Evolutionary conservation across 2,329 filamentous ascomycete genomes (phyloP).

Genomic region (Epichloe coenophiala): DNA sequence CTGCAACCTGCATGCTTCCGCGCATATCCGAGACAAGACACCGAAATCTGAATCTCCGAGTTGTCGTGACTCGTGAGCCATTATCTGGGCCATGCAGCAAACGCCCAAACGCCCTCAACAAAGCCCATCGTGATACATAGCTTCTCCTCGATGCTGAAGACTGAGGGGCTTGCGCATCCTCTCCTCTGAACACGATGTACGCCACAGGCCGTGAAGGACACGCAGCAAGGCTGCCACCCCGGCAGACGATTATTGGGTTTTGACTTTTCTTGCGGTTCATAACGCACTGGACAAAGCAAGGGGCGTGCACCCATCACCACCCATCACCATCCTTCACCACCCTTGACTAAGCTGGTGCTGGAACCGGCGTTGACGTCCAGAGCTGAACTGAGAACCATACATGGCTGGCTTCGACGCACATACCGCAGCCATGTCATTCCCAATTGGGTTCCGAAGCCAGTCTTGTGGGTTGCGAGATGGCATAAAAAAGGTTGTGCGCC

Average conservation of each 20-base stretch:
- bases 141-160: background rate
- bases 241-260: too few species aligned
- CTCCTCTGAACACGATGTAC: background rate
- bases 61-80: too few species aligned
- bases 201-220: background rate
- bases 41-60: background rate
- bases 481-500: conserved; percentile 6
- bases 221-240: background rate
- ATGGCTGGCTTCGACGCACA: conserved; percentile 3
- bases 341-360: background rate
- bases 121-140: too few species aligned
- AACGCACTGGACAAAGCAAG: background rate
- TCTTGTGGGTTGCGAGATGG: background rate
- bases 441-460: conserved; percentile 3
- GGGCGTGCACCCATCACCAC: background rate
- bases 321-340: too few species aligned
- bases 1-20: background rate
- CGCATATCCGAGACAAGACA: background rate
- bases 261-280: background rate
- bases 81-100: too few species aligned
- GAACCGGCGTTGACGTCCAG: conserved; percentile 2
- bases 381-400: conserved; percentile 8
- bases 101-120: too few species aligned
- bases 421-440: background rate
- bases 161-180: background rate